Evolutionary conservation across 1,139 yeast species (phyloP).

Genomic region (Diutina scorzettiae): DNA sequence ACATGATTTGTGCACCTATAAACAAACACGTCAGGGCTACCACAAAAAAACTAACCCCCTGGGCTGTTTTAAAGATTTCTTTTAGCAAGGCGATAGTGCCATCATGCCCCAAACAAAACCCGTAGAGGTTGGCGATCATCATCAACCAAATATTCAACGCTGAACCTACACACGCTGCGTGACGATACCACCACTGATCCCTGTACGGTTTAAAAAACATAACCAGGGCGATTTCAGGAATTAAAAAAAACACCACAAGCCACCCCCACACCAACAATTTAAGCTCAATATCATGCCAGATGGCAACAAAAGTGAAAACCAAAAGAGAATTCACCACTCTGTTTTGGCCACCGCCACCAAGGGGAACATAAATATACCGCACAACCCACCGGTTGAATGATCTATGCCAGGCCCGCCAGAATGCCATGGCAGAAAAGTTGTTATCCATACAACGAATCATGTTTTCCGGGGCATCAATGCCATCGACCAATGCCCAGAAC

Average conservation of each 20-base stretch:
- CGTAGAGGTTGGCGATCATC: conserved; percentile 94
- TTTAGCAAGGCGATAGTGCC: conserved; percentile 58
- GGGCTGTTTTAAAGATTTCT: conserved; percentile 60
- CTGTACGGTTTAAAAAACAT: conserved; percentile 28
- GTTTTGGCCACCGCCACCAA: conserved; percentile 46
- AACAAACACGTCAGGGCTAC: conserved; percentile 58
- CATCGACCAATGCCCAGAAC: conserved; percentile 83
- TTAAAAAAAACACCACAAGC: conserved; percentile 72
- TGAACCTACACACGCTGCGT: conserved; percentile 77
- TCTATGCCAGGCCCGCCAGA: conserved; percentile 99
- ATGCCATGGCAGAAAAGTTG: conserved; percentile 82
- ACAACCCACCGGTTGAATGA: conserved; percentile 85
- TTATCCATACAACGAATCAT: conserved; percentile 96
- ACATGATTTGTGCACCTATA: conserved; percentile 88
- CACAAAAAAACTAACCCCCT: conserved; percentile 58
- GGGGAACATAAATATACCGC: conserved; percentile 72
- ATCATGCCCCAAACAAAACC: conserved; percentile 85
- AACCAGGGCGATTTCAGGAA: conserved; percentile 80
- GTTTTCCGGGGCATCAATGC: conserved; percentile 94
- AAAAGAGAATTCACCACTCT: conserved; percentile 65
- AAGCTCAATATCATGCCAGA: conserved; percentile 96
- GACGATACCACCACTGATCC: conserved; percentile 61
- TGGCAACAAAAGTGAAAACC: conserved; percentile 93
- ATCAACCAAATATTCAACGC: conserved; percentile 90
- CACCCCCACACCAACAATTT: conserved; percentile 90